Evolutionary conservation across 2,329 filamentous ascomycete genomes (phyloP), one percentile per base, ranked within the genome.

Genomic region (Thermoascus crustaceus): DNA sequence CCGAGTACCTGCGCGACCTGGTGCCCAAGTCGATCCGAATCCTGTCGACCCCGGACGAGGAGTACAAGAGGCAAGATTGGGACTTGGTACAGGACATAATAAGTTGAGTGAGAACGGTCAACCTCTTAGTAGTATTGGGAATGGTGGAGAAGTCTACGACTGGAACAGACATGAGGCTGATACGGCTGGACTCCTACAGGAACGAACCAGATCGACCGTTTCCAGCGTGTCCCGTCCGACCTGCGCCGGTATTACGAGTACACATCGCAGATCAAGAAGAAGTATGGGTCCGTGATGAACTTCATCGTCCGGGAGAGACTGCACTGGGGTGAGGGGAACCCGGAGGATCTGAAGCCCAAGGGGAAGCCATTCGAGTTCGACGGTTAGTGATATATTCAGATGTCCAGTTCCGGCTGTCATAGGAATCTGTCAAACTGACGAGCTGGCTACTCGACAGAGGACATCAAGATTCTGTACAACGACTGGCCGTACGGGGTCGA

Each of bases 401-500:
- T n/a, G n/a, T n/a, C n/a, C n/a, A n/a, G n/a, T n/a, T n/a, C n/a
- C n/a, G 25, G 3, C 24, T 22, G 23, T 9, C 23, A 36, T 50
- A 13, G 13, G 10, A 14, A 23, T 11, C 21, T 14, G 29, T 5
- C n/a, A 16, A 19, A 3, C 11, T 27, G 33, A 27, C 18, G 44
- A 38, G 4, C 50, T 53, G 40, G 41, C 43, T 29, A 34, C 49
- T 4, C 18, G 24, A 9, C 42, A 71, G 70, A 64, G 30, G 82
- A 91, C 52, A 64, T 80, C 49, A 86, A 78, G 58, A 79, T 94
- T 31, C 60, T 94, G 25, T 76, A 75, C 62, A 96, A 96, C 54
- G 88, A 96, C 69, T 95, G 87, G 85, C 89, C 89, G 0, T 96
- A 95, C 53, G 87, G 85, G 0, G 70, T 95, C 35, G 85, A 91